Percentiles rank a stretch among this genome's conserved stretches.
Conservation (phyloP, 345 rosid genomes). For the Passiflora organensis region DNA sequence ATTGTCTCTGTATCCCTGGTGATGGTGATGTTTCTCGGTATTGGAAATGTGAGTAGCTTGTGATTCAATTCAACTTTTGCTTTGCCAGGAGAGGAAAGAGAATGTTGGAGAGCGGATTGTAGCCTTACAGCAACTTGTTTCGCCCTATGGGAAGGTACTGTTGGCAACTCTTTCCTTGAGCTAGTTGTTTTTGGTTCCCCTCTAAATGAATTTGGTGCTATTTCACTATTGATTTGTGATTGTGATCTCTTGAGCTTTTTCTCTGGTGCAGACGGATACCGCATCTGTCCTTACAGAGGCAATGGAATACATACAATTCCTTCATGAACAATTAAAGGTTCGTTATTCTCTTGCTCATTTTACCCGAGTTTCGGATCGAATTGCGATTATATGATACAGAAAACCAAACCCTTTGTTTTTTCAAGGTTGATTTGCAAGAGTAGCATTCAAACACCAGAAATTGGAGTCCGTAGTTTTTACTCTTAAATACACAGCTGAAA, state of each 20-base stretch:
- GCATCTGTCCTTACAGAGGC: slow-evolving; percentile 91
- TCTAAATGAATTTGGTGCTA: not conserved
- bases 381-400: not conserved
- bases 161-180: not conserved
- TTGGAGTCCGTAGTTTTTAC: too few species aligned
- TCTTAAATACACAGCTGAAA: not conserved
- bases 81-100: slow-evolving; percentile 72
- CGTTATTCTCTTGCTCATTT: slow-evolving; percentile 21
- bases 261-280: slow-evolving; percentile 74
- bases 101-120: slow-evolving; percentile 81
- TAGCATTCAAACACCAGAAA: too few species aligned
- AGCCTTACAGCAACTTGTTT: slow-evolving; percentile 90
- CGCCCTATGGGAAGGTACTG: slow-evolving; percentile 92
- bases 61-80: slow-evolving; percentile 14
- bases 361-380: not conserved
- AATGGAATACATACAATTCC: slow-evolving; percentile 81
- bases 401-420: too few species aligned
- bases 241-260: slow-evolving; percentile 5
- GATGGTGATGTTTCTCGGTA: not conserved
- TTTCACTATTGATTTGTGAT: not conserved
- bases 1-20: not conserved
- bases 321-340: slow-evolving; percentile 97
- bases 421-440: too few species aligned
- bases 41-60: not conserved
- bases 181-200: not conserved